phyloP scores from a whole-genome alignment of 2,329 filamentous ascomycete species.

The Claviceps cyperi region DNA sequence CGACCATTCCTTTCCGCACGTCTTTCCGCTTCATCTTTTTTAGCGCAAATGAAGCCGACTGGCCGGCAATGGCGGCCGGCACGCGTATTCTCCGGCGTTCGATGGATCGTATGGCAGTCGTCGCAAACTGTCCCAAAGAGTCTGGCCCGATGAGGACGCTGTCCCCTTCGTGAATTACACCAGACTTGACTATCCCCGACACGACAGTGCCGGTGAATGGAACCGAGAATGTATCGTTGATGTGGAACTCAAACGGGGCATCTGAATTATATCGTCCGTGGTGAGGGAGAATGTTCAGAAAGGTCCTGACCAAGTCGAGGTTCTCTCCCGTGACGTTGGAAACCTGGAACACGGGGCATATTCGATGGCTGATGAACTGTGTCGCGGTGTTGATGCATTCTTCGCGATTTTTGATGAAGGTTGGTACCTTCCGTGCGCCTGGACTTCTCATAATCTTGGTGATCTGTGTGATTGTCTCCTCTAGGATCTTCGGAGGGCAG shows the following conservation, averaged over 20 bases:
- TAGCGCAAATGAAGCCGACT: constrained; percentile 83
- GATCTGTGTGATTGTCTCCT: constrained; percentile 84
- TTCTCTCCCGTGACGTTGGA: constrained; percentile 94
- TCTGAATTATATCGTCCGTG: constrained; percentile 84
- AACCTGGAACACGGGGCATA: constrained; percentile 94
- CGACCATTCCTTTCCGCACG: constrained; percentile 95
- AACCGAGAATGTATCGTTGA: constrained; percentile 97
- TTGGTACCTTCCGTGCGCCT: constrained; percentile 85
- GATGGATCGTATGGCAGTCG: constrained; percentile 79
- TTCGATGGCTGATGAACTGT: constrained; percentile 87
- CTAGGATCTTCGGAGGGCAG: constrained; percentile 85
- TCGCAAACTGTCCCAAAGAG: constrained; percentile 74
- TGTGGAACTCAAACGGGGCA: constrained; percentile 82
- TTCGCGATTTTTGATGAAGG: constrained; percentile 84
- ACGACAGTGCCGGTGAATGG: constrained; percentile 95
- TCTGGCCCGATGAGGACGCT: constrained; percentile 80
- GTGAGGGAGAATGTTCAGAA: constrained; percentile 88
- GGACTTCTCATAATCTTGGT: constrained; percentile 88
- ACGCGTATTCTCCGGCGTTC: constrained; percentile 87
- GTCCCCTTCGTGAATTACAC: constrained; percentile 83
- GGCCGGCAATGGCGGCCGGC: constrained; percentile 75
- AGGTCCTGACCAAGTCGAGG: constrained; percentile 78
- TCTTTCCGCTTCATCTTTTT: constrained; percentile 81
- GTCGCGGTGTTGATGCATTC: constrained; percentile 91
- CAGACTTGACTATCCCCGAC: constrained; percentile 79